phyloP scores from a whole-genome alignment of 2,329 filamentous ascomycete species.

The Hypoxylon sp. region DNA sequence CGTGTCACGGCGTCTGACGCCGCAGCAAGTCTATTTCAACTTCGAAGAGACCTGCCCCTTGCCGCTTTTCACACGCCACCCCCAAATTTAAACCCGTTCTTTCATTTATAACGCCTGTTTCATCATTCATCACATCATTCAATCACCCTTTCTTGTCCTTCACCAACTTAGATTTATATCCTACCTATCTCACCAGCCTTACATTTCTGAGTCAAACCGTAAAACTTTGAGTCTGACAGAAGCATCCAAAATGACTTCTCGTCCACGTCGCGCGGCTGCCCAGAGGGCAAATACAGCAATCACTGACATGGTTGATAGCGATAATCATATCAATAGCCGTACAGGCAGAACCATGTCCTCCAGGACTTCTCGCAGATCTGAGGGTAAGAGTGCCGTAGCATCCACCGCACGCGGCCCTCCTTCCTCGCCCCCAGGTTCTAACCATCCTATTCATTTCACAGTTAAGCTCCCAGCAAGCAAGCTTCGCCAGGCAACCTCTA shows the following conservation, averaged over 20 bases:
- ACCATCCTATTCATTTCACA: constrained; percentile 65
- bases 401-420: constrained; percentile 62
- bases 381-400: constrained; percentile 62
- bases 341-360: constrained; percentile 65
- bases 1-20: constrained; percentile 44
- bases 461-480: constrained; percentile 68
- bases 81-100: constrained; percentile 37
- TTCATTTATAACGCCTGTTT: constrained; percentile 24
- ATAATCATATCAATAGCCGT: constrained; percentile 56
- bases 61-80: constrained; percentile 47
- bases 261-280: constrained; percentile 61
- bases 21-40: constrained; percentile 53
- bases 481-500: constrained; percentile 66
- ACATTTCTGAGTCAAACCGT: constrained; percentile 17
- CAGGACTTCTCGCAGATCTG: constrained; percentile 65
- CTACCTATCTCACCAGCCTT: constrained; percentile 3
- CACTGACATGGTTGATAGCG: constrained; percentile 68
- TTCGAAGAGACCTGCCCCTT: constrained; percentile 39
- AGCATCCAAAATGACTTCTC: constrained; percentile 51
- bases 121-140: constrained; percentile 21
- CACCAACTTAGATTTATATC: neutral
- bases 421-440: constrained; percentile 61
- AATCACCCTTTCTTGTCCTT: constrained; percentile 23
- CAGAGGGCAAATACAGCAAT: constrained; percentile 63
- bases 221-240: constrained; percentile 4